Evolutionary conservation across 148 eudicot species (phyloP).

Genomic region (Chenopodium formosanum): DNA sequence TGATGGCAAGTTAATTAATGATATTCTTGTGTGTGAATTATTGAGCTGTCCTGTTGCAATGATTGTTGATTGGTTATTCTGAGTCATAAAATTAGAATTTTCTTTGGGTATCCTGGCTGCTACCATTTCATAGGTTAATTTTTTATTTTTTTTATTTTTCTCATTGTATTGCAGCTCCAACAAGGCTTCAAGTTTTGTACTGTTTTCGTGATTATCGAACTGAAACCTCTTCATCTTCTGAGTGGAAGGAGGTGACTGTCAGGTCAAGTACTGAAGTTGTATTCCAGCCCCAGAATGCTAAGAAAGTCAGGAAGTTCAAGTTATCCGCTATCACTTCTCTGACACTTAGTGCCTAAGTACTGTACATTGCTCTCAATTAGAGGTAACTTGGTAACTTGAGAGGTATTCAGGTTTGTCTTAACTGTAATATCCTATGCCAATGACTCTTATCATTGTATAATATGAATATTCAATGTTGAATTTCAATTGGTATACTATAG

Average conservation of each 20-base stretch:
- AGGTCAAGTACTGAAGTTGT: slow-evolving; percentile 76
- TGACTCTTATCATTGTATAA: background rate
- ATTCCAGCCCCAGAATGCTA: slow-evolving; percentile 62
- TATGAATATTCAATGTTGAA: background rate
- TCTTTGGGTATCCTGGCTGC: background rate
- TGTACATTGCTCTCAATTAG: background rate
- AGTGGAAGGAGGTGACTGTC: slow-evolving; percentile 74
- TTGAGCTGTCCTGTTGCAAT: background rate
- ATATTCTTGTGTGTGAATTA: background rate
- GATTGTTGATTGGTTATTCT: background rate
- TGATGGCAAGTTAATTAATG: background rate
- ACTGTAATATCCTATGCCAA: background rate
- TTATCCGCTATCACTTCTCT: slow-evolving; percentile 71
- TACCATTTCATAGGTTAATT: background rate
- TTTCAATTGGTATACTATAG: background rate
- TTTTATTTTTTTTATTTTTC: background rate
- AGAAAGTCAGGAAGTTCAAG: slow-evolving; percentile 67
- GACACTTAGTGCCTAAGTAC: slow-evolving; percentile 68
- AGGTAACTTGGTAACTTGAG: slow-evolving; percentile 22
- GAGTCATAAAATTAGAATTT: too few relatives aligned
- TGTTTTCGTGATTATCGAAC: slow-evolving; percentile 73
- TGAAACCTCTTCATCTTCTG: slow-evolving; percentile 67
- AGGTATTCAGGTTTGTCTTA: background rate
- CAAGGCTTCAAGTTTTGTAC: slow-evolving; percentile 76
- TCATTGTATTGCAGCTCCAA: slow-evolving; percentile 55